Conservation (phyloP, 768 basidiomycete species). For the Epithele typhae region DNA sequence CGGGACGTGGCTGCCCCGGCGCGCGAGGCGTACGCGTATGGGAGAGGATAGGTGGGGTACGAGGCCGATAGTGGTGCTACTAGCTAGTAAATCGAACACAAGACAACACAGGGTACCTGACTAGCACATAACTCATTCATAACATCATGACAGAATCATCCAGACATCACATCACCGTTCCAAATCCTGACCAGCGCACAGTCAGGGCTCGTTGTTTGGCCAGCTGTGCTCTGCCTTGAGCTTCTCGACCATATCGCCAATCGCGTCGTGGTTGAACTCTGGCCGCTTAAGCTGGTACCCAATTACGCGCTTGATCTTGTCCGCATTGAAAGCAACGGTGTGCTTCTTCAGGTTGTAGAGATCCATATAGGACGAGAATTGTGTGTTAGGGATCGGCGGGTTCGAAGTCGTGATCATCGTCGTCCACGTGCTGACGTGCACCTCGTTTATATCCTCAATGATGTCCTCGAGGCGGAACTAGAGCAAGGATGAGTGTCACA, state of each 20-base stretch:
- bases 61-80: constrained; percentile 2
- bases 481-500: neutral
- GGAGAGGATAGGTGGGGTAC: neutral
- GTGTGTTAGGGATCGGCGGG: constrained; percentile 68
- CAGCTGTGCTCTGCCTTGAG: constrained; percentile 70
- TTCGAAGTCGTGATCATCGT: constrained; percentile 71
- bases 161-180: neutral
- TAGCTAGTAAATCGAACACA: neutral
- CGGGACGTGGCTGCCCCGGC: constrained; percentile 1
- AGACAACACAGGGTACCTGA: neutral
- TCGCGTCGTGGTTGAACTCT: constrained; percentile 51
- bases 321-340: constrained; percentile 61
- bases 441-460: constrained; percentile 82
- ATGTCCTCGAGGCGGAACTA: constrained; percentile 65
- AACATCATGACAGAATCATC: constrained; percentile 8
- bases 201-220: constrained; percentile 28
- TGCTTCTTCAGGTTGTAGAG: constrained; percentile 67
- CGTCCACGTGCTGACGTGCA: constrained; percentile 79
- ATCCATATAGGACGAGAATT: constrained; percentile 77
- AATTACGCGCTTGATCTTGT: constrained; percentile 68
- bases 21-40: constrained; percentile 11
- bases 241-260: constrained; percentile 72
- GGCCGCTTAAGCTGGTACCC: constrained; percentile 67
- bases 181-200: neutral
- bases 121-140: constrained; percentile 18